Percentiles rank a stretch among this genome's conserved stretches.
Conservation (phyloP, 2,329 filamentous ascomycete genomes). For the Mycogone perniciosa region DNA sequence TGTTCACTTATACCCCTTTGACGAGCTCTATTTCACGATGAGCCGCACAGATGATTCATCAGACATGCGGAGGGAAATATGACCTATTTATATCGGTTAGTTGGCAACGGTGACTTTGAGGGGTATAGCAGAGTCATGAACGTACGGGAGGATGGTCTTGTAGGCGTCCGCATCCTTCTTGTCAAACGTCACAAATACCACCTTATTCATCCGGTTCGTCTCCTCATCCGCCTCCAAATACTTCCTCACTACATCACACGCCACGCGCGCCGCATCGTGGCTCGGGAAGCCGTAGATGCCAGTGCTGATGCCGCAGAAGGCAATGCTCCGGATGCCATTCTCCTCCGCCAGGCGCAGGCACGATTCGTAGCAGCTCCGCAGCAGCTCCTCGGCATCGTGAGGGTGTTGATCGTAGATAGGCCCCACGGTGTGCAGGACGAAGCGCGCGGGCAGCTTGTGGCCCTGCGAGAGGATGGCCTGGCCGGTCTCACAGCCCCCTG, state of each 20-base stretch:
- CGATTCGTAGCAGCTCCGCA: constrained; percentile 60
- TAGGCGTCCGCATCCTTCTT: constrained; percentile 73
- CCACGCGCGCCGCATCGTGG: constrained; percentile 63
- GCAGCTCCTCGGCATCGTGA: constrained; percentile 40
- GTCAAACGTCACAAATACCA: constrained; percentile 83
- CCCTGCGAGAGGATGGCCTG: constrained; percentile 75
- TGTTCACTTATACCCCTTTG: no score
- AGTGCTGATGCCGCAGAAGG: constrained; percentile 80
- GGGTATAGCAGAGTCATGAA: constrained; percentile 3
- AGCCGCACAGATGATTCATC: no score
- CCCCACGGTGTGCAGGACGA: constrained; percentile 87
- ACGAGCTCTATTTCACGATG: no score
- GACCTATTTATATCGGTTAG: not conserved
- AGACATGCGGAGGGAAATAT: not conserved
- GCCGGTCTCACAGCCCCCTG: constrained; percentile 70
- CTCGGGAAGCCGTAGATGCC: constrained; percentile 87
- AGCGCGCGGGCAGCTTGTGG: constrained; percentile 66
- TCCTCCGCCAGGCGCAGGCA: constrained; percentile 67
- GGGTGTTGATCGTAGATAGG: constrained; percentile 58
- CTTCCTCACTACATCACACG: constrained; percentile 51
- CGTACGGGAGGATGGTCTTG: constrained; percentile 61
- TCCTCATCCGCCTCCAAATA: constrained; percentile 46
- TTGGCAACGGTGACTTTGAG: no score
- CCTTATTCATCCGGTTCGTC: constrained; percentile 48
- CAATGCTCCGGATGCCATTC: constrained; percentile 62